Conservation (phyloP, 352 stramenopile species). For the Phytophthora multivora region DNA sequence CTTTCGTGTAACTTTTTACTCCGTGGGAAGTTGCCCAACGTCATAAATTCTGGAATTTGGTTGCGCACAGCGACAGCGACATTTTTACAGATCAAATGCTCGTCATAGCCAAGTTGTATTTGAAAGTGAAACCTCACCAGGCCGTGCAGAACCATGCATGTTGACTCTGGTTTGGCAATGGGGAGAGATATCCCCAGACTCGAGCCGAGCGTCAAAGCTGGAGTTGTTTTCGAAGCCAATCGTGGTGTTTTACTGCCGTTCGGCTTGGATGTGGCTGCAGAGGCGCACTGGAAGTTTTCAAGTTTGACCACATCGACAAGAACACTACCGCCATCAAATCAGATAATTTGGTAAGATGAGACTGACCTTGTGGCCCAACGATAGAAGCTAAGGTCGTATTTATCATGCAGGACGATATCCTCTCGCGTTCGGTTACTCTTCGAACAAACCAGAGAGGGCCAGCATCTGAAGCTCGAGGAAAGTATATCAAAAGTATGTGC, state of each 20-base stretch:
- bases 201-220: neutral
- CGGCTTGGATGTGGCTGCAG: neutral
- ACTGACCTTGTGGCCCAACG: neutral
- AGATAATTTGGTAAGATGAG: neutral
- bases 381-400: neutral
- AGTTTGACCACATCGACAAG: neutral
- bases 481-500: neutral
- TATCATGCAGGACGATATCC: neutral
- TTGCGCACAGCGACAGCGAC: neutral
- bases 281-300: slow-evolving; percentile 1
- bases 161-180: neutral
- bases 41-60: slow-evolving; percentile 10
- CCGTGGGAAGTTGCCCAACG: neutral
- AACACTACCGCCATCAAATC: neutral
- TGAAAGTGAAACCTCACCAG: neutral
- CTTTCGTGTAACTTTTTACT: neutral
- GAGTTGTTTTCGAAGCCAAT: neutral
- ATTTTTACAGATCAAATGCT: slow-evolving; percentile 9
- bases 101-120: neutral
- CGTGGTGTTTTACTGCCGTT: neutral
- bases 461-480: neutral
- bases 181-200: neutral
- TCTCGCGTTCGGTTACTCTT: neutral
- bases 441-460: neutral
- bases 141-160: neutral